Evolutionary conservation across 495 filamentous ascomycete genomes (phyloP).

Genomic region (Podospora australis): DNA sequence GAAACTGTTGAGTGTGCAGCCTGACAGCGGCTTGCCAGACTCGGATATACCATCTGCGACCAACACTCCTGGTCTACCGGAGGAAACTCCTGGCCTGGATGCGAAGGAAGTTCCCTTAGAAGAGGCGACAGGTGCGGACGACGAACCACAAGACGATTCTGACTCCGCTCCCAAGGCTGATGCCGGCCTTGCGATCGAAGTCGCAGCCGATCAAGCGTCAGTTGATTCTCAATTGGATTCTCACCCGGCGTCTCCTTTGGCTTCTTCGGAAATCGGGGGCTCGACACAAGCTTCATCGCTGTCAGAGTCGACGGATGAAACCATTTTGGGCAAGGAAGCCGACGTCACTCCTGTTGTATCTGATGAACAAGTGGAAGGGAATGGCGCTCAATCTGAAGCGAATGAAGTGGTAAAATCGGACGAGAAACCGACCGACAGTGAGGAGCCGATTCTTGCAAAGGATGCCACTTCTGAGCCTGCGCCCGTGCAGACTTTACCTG

Average conservation of each 20-base stretch:
- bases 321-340: conserved; percentile 28
- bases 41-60: conserved; percentile 14
- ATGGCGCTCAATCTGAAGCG: too few relatives aligned
- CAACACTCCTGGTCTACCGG: conserved; percentile 10
- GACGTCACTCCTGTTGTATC: background rate
- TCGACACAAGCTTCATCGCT: conserved; percentile 51
- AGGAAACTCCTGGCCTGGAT: conserved; percentile 4
- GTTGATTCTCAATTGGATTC: conserved; percentile 40
- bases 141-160: conserved; percentile 12
- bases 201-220: conserved; percentile 30
- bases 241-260: conserved; percentile 43
- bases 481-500: background rate
- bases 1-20: conserved; percentile 44
- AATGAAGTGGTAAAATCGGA: too few relatives aligned
- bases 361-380: too few relatives aligned
- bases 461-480: background rate
- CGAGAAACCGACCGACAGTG: background rate
- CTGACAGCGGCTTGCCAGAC: conserved; percentile 5
- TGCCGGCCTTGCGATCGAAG: conserved; percentile 33
- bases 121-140: conserved; percentile 1
- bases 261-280: conserved; percentile 42
- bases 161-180: conserved; percentile 30
- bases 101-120: background rate
- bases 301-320: conserved; percentile 50
- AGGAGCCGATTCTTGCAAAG: background rate